Conservation (phyloP, 345 rosid species). For the Brassica carinata region DNA sequence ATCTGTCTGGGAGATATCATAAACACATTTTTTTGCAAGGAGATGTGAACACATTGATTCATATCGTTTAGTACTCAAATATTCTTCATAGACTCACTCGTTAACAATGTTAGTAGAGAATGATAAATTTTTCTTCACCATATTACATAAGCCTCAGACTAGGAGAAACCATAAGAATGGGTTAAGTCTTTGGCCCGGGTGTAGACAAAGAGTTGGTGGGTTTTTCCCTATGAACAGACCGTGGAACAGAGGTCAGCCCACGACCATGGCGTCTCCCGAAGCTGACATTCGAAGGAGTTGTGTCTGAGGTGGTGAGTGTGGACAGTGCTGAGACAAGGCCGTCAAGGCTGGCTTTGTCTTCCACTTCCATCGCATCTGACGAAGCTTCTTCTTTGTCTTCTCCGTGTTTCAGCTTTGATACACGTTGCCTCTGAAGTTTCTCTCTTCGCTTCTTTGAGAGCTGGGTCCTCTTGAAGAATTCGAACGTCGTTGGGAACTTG, state of each 20-base stretch:
- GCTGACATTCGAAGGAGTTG: slow-evolving; percentile 75
- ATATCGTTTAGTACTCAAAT: slow-evolving; percentile 18
- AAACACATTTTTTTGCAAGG: slow-evolving; percentile 3
- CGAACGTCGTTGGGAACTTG: slow-evolving; percentile 82
- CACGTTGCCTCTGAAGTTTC: slow-evolving; percentile 49
- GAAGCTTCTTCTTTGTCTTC: slow-evolving; percentile 37
- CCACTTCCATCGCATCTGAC: slow-evolving; percentile 72
- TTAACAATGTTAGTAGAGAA: slow-evolving; percentile 9
- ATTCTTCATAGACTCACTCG: neutral
- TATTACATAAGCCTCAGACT: slow-evolving; percentile 13
- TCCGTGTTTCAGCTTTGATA: slow-evolving; percentile 19
- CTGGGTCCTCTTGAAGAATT: slow-evolving; percentile 70
- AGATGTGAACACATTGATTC: slow-evolving; percentile 9
- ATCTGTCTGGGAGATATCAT: slow-evolving; percentile 10
- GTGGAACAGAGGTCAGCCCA: slow-evolving; percentile 75
- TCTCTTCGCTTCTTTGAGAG: slow-evolving; percentile 83
- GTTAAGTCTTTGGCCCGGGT: slow-evolving; percentile 38
- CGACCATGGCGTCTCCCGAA: slow-evolving; percentile 80
- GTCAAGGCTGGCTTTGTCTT: slow-evolving; percentile 57
- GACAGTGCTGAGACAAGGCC: slow-evolving; percentile 84
- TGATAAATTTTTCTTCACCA: slow-evolving; percentile 17
- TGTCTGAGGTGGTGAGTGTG: slow-evolving; percentile 67
- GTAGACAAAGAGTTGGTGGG: slow-evolving; percentile 40
- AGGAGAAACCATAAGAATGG: slow-evolving; percentile 11
- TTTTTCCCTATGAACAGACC: slow-evolving; percentile 55